phyloP scores from a whole-genome alignment of 345 rosid species.

The Nasturtium officinale region DNA sequence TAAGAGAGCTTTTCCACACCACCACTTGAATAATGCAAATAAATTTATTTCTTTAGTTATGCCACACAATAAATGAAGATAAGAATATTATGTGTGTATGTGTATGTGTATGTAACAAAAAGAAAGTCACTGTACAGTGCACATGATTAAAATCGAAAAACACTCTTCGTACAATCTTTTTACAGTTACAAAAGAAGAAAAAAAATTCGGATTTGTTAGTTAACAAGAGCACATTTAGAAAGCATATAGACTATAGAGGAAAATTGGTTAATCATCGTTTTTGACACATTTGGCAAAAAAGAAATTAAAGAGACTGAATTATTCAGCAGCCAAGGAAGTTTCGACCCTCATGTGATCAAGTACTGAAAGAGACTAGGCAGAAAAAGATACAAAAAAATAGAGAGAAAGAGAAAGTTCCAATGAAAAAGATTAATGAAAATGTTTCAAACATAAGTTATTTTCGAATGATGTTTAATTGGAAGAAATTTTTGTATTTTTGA shows the following conservation, averaged over 20 bases:
- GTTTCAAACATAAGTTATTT: background rate
- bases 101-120: background rate
- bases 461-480: background rate
- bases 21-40: constrained; percentile 42
- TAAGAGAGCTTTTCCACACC: constrained; percentile 42
- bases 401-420: background rate
- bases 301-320: constrained; percentile 14
- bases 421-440: background rate
- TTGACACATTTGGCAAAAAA: constrained; percentile 36
- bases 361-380: constrained; percentile 23
- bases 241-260: constrained; percentile 17
- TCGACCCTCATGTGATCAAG: constrained; percentile 31
- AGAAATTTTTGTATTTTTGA: background rate
- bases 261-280: constrained; percentile 37
- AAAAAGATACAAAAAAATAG: background rate
- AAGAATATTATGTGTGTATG: constrained; percentile 18
- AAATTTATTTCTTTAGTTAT: constrained; percentile 3
- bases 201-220: background rate
- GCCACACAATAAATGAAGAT: constrained; percentile 31
- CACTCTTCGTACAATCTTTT: constrained; percentile 6
- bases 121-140: constrained; percentile 9
- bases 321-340: constrained; percentile 25
- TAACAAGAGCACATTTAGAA: constrained; percentile 26
- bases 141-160: constrained; percentile 27
- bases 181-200: constrained; percentile 21